phyloP scores from a whole-genome alignment of 306 rosid species.

The Alnus glutinosa region DNA sequence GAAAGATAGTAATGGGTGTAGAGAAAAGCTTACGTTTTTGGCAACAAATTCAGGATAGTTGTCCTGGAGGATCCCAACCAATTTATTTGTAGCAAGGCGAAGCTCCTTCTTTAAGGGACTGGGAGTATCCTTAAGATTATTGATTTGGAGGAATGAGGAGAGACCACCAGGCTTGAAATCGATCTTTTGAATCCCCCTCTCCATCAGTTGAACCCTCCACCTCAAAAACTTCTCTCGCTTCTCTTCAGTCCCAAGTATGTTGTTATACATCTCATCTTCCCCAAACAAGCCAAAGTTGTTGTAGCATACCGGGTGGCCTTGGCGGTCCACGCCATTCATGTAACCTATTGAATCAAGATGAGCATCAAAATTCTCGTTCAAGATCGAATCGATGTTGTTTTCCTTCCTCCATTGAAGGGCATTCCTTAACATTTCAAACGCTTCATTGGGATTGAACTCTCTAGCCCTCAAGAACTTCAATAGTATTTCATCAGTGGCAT shows the following conservation, averaged over 20 bases:
- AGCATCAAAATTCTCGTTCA: conserved; percentile 37
- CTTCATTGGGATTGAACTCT: conserved; percentile 46
- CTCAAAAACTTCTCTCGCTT: conserved; percentile 39
- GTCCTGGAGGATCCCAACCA: conserved; percentile 44
- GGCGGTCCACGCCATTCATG: conserved; percentile 44
- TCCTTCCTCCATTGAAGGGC: conserved; percentile 56
- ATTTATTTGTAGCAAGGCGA: conserved; percentile 40
- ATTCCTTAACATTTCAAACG: conserved; percentile 54
- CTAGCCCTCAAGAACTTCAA: conserved; percentile 53
- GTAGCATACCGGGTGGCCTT: conserved; percentile 55
- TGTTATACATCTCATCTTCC: conserved; percentile 39
- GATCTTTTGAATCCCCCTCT: conserved; percentile 48
- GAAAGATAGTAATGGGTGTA: too few species aligned
- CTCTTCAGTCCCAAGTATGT: conserved; percentile 39
- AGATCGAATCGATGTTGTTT: conserved; percentile 36
- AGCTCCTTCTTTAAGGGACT: conserved; percentile 50
- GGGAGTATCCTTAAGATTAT: conserved; percentile 44
- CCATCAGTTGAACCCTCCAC: conserved; percentile 59
- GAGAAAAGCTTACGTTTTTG: conserved; percentile 39
- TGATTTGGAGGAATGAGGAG: conserved; percentile 52
- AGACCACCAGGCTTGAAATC: conserved; percentile 51
- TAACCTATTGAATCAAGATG: conserved; percentile 29
- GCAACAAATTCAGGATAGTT: conserved; percentile 59
- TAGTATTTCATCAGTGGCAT: conserved; percentile 39
- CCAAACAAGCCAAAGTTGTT: conserved; percentile 45